Conservation (phyloP, 192 early-diverging fungal species). For the Entomortierella beljakovae region DNA sequence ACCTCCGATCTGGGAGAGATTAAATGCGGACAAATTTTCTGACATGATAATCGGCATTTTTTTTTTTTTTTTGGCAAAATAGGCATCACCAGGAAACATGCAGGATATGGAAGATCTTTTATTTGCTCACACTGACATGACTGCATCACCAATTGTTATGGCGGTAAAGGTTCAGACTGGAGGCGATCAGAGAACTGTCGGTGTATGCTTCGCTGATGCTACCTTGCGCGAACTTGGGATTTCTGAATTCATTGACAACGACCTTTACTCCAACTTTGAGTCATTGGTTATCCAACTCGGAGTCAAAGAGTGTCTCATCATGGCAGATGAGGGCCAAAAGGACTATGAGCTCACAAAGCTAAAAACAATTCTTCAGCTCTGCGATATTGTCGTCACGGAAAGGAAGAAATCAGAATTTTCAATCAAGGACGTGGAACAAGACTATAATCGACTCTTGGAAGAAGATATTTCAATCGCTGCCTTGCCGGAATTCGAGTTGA, state of each 20-base stretch:
- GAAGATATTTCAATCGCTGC: conserved; percentile 72
- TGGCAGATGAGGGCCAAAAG: conserved; percentile 60
- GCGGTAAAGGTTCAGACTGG: conserved; percentile 71
- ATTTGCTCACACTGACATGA: conserved; percentile 79
- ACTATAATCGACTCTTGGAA: conserved; percentile 82
- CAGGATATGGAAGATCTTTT: conserved; percentile 92
- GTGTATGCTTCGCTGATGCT: conserved; percentile 91
- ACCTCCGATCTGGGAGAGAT: too few relatives aligned
- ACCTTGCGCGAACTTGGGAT: conserved; percentile 84
- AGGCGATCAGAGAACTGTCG: conserved; percentile 79
- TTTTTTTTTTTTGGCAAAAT: neutral
- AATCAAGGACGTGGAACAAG: conserved; percentile 86
- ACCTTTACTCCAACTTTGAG: conserved; percentile 94
- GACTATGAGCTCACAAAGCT: conserved; percentile 82
- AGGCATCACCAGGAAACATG: conserved; percentile 97
- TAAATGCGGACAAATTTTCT: neutral
- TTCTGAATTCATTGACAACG: conserved; percentile 93
- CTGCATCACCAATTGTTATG: conserved; percentile 83
- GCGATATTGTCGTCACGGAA: conserved; percentile 81
- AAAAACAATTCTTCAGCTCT: conserved; percentile 75
- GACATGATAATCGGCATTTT: neutral
- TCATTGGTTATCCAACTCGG: conserved; percentile 92
- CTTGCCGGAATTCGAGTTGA: conserved; percentile 79
- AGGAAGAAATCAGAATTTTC: conserved; percentile 74
- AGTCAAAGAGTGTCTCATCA: conserved; percentile 91